Conservation (phyloP, 768 basidiomycete genomes). For the Russula virescens region DNA sequence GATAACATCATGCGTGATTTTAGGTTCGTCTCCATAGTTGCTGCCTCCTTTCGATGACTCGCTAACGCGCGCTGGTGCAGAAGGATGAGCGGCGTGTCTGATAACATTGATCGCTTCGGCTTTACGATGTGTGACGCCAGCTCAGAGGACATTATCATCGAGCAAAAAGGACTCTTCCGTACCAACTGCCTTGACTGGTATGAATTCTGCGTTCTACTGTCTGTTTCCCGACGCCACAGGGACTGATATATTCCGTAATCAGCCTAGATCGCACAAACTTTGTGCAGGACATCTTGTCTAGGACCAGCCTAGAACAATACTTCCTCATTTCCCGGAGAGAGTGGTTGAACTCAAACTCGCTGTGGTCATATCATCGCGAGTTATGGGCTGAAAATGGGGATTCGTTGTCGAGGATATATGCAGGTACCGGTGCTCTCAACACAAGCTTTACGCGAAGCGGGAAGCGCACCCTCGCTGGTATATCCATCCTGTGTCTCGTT, state of each 20-base stretch:
- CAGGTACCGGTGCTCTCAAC: conserved; percentile 89
- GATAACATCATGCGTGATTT: conserved; percentile 78
- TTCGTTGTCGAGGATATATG: conserved; percentile 88
- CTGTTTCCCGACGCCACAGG: not conserved
- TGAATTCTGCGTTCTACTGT: not conserved
- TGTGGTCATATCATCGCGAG: conserved; percentile 88
- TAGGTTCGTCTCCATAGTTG: conserved; percentile 35
- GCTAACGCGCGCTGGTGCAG: conserved; percentile 33
- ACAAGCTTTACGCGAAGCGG: conserved; percentile 94
- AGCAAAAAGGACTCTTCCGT: conserved; percentile 88
- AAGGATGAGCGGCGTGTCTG: conserved; percentile 50
- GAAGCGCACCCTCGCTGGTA: conserved; percentile 86
- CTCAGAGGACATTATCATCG: conserved; percentile 68
- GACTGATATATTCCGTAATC: not conserved
- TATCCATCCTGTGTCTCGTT: not conserved
- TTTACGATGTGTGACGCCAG: conserved; percentile 75
- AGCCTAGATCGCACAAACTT: conserved; percentile 98
- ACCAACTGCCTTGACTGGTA: conserved; percentile 96
- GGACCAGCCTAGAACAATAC: conserved; percentile 75
- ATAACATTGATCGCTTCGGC: conserved; percentile 72
- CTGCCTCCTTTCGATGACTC: not conserved
- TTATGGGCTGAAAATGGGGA: conserved; percentile 98
- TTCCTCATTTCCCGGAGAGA: conserved; percentile 70
- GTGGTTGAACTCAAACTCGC: conserved; percentile 58
- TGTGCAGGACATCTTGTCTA: conserved; percentile 90